phyloP scores from a whole-genome alignment of 805 yeast species.

The Lipomyces chichibuensis region DNA sequence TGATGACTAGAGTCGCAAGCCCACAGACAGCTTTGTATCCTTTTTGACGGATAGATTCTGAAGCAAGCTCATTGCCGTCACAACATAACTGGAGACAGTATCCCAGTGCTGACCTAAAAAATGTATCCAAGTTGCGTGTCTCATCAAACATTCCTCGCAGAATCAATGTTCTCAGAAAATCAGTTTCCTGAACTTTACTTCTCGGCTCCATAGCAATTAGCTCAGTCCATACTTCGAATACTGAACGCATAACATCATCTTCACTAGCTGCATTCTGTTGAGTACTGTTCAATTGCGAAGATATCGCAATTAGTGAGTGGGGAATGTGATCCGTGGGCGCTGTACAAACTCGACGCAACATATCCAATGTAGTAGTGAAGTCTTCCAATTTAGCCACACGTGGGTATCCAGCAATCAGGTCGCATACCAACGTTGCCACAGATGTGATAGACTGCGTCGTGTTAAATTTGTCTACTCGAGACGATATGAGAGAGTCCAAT shows the following conservation, averaged over 20 bases:
- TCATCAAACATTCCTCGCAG: not conserved
- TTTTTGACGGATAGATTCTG: not conserved
- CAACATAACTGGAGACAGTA: not conserved
- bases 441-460: not conserved
- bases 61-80: not conserved
- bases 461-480: not conserved
- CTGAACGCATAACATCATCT: not conserved
- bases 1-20: not conserved
- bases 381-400: not conserved
- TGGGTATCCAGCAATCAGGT: not conserved
- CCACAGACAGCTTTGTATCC: not conserved
- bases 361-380: not conserved
- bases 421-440: not conserved
- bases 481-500: not conserved
- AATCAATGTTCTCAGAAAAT: not conserved
- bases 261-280: not conserved
- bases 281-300: not conserved
- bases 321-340: not conserved
- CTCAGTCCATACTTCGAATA: not conserved
- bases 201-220: not conserved
- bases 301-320: not conserved
- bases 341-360: not conserved
- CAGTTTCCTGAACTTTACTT: not conserved
- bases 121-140: not conserved
- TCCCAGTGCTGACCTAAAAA: not conserved